Evolutionary conservation across 805 yeast genomes (phyloP).

Genomic region (Naumovozyma dairenensis): DNA sequence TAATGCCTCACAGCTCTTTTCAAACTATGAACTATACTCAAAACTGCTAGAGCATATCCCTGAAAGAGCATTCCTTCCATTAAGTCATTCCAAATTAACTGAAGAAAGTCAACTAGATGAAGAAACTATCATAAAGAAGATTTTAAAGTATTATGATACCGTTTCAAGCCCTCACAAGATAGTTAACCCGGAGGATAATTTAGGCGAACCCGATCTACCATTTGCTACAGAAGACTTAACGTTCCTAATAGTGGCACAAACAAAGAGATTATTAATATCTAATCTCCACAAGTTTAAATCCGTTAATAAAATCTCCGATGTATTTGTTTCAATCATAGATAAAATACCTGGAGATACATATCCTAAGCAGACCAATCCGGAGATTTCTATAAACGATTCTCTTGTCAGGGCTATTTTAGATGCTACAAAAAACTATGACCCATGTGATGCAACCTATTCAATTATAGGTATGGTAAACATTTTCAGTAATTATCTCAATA

Average conservation of each 20-base stretch:
- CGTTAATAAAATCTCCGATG: slow-evolving; percentile 28
- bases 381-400: slow-evolving; percentile 28
- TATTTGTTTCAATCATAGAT: slow-evolving; percentile 32
- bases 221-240: slow-evolving; percentile 36
- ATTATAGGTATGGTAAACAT: slow-evolving; percentile 26
- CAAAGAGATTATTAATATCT: slow-evolving; percentile 20
- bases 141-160: slow-evolving; percentile 29
- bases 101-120: slow-evolving; percentile 6
- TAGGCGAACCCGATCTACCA: slow-evolving; percentile 31
- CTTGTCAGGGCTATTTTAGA: slow-evolving; percentile 25
- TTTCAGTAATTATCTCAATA: slow-evolving; percentile 23
- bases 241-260: slow-evolving; percentile 29
- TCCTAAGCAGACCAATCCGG: slow-evolving; percentile 8
- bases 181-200: slow-evolving; percentile 6
- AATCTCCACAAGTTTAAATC: slow-evolving; percentile 14
- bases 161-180: slow-evolving; percentile 12
- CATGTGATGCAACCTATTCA: slow-evolving; percentile 5
- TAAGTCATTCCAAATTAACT: slow-evolving; percentile 32
- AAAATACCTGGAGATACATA: slow-evolving; percentile 35
- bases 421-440: slow-evolving; percentile 6
- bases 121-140: slow-evolving; percentile 19
- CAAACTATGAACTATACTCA: slow-evolving; percentile 17
- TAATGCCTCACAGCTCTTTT: not conserved
- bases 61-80: slow-evolving; percentile 49
- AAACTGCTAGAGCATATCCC: slow-evolving; percentile 48